Conservation (phyloP, 805 yeast species). For the Kuraishia ogatae region DNA sequence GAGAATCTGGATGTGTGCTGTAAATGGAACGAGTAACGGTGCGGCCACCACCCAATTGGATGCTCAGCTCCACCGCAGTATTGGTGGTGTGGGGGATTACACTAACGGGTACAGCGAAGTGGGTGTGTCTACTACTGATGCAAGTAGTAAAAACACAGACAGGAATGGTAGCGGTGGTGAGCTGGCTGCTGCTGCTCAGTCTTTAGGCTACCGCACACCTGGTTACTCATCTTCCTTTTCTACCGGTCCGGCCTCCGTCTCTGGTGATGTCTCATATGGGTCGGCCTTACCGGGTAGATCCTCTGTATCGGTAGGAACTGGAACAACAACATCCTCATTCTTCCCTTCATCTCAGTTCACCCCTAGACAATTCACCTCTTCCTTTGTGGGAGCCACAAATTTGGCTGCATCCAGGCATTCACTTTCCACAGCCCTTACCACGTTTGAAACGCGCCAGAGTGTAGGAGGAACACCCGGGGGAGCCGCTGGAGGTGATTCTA, state of each 20-base stretch:
- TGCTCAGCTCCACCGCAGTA: neutral
- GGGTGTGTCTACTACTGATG: neutral
- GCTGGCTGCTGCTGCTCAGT: neutral
- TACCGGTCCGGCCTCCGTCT: neutral
- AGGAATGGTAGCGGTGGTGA: neutral
- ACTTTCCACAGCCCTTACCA: neutral
- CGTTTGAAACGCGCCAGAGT: neutral
- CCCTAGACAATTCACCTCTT: neutral
- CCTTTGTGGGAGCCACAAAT: neutral
- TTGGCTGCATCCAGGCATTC: neutral
- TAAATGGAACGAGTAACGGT: slow-evolving; percentile 13
- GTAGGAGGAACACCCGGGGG: neutral
- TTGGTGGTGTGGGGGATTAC: neutral
- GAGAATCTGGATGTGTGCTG: slow-evolving; percentile 85
- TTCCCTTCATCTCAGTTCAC: neutral
- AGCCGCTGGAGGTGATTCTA: neutral
- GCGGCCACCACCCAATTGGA: neutral
- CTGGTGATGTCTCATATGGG: neutral
- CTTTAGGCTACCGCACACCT: neutral
- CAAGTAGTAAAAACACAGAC: neutral
- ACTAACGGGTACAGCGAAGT: neutral
- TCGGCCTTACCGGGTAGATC: neutral
- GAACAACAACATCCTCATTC: neutral
- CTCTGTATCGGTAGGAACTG: neutral
- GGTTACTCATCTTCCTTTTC: neutral